These are phyloP conservation scores for Melaleuca quinquenervia DNA, from an alignment of 345 rosid genomes.

Conservation along the genomic window DNA sequence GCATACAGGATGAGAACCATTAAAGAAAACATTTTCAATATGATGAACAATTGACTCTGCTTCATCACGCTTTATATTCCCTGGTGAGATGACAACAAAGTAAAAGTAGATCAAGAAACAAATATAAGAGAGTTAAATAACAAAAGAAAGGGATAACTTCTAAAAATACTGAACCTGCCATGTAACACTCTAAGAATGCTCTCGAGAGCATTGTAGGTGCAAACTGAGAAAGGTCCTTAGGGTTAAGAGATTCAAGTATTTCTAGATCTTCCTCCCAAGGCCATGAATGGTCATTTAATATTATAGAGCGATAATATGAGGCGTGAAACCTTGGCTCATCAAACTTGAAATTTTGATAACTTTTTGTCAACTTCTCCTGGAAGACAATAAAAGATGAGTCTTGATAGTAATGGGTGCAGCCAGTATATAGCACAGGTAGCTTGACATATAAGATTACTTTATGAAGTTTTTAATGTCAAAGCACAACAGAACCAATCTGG, in stretches of 20 bases:
- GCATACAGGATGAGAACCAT: constrained; percentile 48
- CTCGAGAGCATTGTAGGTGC: constrained; percentile 61
- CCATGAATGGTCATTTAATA: constrained; percentile 54
- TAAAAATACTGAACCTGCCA: constrained; percentile 38
- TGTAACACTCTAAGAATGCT: constrained; percentile 62
- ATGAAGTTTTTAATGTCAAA: background rate
- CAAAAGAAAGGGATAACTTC: constrained; percentile 1
- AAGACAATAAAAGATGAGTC: background rate
- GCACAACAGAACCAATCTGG: background rate
- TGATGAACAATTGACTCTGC: constrained; percentile 53
- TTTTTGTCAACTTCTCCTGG: constrained; percentile 67
- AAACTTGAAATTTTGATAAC: constrained; percentile 60
- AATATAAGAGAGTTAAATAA: background rate
- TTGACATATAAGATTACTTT: background rate
- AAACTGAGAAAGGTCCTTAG: constrained; percentile 56
- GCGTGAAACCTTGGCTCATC: constrained; percentile 71
- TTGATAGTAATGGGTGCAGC: background rate
- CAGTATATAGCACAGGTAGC: no score
- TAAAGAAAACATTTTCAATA: constrained; percentile 50
- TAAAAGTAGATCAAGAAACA: background rate
- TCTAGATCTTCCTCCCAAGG: constrained; percentile 66
- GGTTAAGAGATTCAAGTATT: constrained; percentile 39
- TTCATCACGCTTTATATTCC: constrained; percentile 56
- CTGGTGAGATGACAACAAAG: constrained; percentile 17
- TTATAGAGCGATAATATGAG: constrained; percentile 49